Base-by-base conservation (phyloP, 2,329 filamentous ascomycete genomes). In the Penicillium sp. region DNA sequence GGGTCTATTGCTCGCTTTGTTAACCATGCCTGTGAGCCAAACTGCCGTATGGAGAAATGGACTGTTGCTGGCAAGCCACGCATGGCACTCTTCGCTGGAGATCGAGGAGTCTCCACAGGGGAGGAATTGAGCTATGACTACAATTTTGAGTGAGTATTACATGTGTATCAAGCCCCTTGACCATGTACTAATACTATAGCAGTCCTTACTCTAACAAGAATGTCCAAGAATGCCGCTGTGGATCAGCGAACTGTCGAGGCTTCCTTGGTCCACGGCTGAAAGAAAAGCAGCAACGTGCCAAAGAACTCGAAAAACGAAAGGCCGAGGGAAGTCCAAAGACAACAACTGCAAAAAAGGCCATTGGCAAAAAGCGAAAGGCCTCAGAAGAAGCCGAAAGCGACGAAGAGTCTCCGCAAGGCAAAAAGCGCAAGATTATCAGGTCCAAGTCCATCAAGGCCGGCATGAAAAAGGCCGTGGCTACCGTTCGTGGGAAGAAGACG, bases 21-120 rank as follows among this genome's bases (percentile, higher is more conserved):
- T 72, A 99, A 99, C 72, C 94, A 99, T 74, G 96, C 92, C 18
- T 99, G 94, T 76, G 88, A 90, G 55, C 94, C 94, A 3, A 99
- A 99, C 71, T 97, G 93, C 76, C 86, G 89, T 60, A 97, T 99
- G 92, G 91, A 96, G 68, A 97, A 97, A 74, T 96, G 92, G 91
- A 93, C 92, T 59, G 94, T 99, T 53, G 87, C 87, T 47, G 92
- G 92, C 29, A 92, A 96, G 72, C 93, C 93, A 40, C 86, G 94
- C 54, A 97, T 99, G 91, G 94, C 92, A 16, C 84, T 99, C 1
- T 99, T 99, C 72, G 94, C 94, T 13, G 93, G 93, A 32, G 89
- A 95, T 65, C 81, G 82, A 46, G 91, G 91, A 14, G 93, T 99
- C 71, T 89, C 89, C 86, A 96, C 92, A 11, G 94, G 94, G 24